These are phyloP conservation scores for Ceratocystis variospora DNA, from an alignment of 2,329 filamentous ascomycete genomes.

Conservation along the genomic window DNA sequence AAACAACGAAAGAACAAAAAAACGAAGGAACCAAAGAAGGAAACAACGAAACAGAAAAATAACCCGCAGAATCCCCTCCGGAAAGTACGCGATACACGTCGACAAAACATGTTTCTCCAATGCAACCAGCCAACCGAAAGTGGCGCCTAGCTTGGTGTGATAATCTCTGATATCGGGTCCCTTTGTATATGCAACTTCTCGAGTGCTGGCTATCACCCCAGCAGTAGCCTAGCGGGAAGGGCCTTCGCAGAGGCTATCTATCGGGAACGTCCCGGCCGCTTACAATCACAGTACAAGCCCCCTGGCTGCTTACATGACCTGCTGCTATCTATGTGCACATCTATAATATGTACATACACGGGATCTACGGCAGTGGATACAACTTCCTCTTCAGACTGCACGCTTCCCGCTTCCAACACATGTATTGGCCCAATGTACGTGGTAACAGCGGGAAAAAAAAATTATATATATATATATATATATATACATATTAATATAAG, in stretches of 20 bases:
- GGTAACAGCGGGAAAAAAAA: not conserved
- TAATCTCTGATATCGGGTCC: not conserved
- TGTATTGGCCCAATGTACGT: no score
- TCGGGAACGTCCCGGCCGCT: not conserved
- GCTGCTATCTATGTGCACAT: no score
- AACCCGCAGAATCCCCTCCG: not conserved
- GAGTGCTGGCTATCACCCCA: no score
- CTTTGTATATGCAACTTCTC: no score
- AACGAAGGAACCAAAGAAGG: not conserved
- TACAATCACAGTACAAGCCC: not conserved
- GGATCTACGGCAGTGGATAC: no score
- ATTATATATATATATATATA: no score
- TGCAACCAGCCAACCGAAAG: not conserved
- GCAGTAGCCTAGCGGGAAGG: not conserved
- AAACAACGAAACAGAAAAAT: not conserved
- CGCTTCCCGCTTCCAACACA: no score
- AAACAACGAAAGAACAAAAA: not conserved
- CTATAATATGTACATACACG: no score
- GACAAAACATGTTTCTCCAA: not conserved
- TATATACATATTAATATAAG: not conserved
- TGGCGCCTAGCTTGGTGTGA: not conserved
- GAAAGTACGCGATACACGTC: not conserved
- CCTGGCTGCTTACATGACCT: no score
- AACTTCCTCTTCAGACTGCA: no score
- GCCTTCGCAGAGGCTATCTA: not conserved